Conservation (phyloP, 148 eudicot genomes). For the Gaultheria prostrata region DNA sequence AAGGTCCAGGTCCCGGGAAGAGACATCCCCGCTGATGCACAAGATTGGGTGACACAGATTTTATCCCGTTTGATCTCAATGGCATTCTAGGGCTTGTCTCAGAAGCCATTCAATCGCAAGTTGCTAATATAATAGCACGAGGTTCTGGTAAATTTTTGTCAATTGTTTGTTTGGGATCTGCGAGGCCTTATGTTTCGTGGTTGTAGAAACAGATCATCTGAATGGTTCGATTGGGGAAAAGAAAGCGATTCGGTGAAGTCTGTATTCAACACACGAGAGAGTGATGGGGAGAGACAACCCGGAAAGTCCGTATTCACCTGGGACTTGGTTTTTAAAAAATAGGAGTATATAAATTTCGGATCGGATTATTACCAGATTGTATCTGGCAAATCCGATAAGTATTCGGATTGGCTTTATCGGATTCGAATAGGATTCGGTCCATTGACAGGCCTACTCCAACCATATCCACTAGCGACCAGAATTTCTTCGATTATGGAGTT, state of each 20-base stretch:
- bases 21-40: conserved; percentile 83
- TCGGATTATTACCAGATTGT: too few relatives aligned
- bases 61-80: conserved; percentile 33
- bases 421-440: too few relatives aligned
- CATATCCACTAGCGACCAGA: not conserved
- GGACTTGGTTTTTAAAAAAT: too few relatives aligned
- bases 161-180: not conserved
- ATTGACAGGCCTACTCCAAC: too few relatives aligned
- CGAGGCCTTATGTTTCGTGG: conserved; percentile 15
- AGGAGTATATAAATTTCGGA: too few relatives aligned
- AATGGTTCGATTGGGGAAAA: too few relatives aligned
- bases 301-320: too few relatives aligned
- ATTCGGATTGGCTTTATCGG: too few relatives aligned
- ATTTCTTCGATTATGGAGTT: not conserved
- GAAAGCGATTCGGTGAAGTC: too few relatives aligned
- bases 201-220: conserved; percentile 17
- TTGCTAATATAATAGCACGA: not conserved
- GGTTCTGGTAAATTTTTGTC: conserved; percentile 11
- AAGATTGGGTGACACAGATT: conserved; percentile 60
- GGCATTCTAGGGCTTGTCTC: not conserved
- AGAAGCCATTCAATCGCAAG: conserved; percentile 2
- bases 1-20: conserved; percentile 87
- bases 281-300: too few relatives aligned
- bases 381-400: too few relatives aligned
- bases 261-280: too few relatives aligned